Percentiles rank a stretch among this genome's conserved stretches.
Conservation (phyloP, 768 basidiomycete species). For the Termitomyces sp. region DNA sequence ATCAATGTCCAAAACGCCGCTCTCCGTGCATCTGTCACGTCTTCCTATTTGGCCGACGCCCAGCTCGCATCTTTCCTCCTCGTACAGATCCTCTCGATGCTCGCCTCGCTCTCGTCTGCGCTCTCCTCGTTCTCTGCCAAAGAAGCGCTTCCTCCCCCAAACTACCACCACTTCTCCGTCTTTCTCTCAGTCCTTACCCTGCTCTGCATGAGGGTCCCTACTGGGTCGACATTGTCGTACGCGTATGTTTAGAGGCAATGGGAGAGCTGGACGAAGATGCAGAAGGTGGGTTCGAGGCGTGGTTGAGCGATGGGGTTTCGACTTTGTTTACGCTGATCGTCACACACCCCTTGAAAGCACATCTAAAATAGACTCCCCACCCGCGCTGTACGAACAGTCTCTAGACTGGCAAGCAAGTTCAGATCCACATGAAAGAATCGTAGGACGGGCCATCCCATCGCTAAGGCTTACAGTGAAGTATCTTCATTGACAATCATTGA, state of each 20-base stretch:
- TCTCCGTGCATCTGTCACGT: constrained; percentile 64
- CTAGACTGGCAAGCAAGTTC: constrained; percentile 76
- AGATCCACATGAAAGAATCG: too few relatives aligned
- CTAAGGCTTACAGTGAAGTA: too few relatives aligned
- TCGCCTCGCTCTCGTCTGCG: background rate
- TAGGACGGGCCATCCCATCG: too few relatives aligned
- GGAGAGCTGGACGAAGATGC: constrained; percentile 68
- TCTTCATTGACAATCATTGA: too few relatives aligned
- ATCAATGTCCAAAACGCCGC: constrained; percentile 68
- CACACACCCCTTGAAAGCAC: constrained; percentile 66
- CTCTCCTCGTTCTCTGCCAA: background rate
- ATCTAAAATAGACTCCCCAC: constrained; percentile 56
- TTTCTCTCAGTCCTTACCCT: constrained; percentile 74
- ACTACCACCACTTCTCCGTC: constrained; percentile 49
- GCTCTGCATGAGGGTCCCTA: constrained; percentile 62
- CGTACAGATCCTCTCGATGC: constrained; percentile 48
- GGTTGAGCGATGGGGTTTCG: constrained; percentile 77
- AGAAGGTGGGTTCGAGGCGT: constrained; percentile 24
- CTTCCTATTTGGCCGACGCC: constrained; percentile 58
- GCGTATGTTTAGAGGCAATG: constrained; percentile 80
- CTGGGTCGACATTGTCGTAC: constrained; percentile 69
- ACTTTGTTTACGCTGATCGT: constrained; percentile 12
- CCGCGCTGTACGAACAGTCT: constrained; percentile 77
- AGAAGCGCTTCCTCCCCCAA: constrained; percentile 12
- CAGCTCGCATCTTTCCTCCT: constrained; percentile 56